A percentile compares a stretch with the other conserved stretches of the same genome.
Evolutionary conservation across 495 filamentous ascomycete genomes (phyloP).

Genomic region (Xanthoparmelia taractica): DNA sequence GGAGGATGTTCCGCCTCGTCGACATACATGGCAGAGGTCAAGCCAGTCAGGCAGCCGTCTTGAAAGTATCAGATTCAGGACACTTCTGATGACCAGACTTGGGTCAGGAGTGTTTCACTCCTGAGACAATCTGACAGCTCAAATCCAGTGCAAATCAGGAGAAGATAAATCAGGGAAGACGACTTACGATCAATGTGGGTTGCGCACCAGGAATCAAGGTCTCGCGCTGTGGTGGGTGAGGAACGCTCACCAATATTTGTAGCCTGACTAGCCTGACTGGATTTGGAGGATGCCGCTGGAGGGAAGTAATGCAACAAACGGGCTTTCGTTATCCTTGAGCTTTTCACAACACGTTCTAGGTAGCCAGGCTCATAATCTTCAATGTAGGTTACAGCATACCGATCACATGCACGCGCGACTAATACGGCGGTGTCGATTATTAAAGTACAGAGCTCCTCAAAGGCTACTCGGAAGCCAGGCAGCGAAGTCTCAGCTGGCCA

Average conservation of each 20-base stretch:
- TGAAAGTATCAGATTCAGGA: conserved; percentile 27
- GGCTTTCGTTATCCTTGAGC: conserved; percentile 83
- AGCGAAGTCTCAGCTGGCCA: conserved; percentile 66
- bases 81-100: neutral
- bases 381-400: conserved; percentile 71
- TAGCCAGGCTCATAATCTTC: conserved; percentile 66
- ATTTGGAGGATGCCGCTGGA: conserved; percentile 27
- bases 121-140: neutral
- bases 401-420: conserved; percentile 81
- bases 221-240: conserved; percentile 30
- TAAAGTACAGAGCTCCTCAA: conserved; percentile 69
- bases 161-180: neutral
- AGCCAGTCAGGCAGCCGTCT: conserved; percentile 80
- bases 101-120: neutral
- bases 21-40: conserved; percentile 94
- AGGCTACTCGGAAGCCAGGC: conserved; percentile 61
- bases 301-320: conserved; percentile 92
- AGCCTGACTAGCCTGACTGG: conserved; percentile 19
- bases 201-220: conserved; percentile 90
- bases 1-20: conserved; percentile 59
- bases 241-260: conserved; percentile 12
- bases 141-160: neutral
- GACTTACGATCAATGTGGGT: conserved; percentile 63
- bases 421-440: conserved; percentile 85
- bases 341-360: conserved; percentile 77